phyloP scores from a whole-genome alignment of 2,329 filamentous ascomycete genomes.

The Blastomyces emzantsi region DNA sequence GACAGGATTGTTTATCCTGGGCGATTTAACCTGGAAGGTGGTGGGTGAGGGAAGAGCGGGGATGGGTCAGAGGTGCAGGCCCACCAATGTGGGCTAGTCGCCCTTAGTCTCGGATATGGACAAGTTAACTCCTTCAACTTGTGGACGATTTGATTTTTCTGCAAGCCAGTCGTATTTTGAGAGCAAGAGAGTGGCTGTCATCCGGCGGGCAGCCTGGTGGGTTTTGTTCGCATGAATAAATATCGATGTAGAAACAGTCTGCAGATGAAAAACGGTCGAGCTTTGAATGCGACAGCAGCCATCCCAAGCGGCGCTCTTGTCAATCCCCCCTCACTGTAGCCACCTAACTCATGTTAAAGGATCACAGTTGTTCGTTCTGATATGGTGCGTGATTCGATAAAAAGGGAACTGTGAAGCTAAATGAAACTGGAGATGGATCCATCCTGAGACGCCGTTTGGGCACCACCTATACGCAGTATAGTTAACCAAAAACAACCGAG shows the following conservation, averaged over 20 bases:
- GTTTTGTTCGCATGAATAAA: background rate
- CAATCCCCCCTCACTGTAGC: background rate
- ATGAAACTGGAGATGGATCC: background rate
- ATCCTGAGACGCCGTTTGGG: background rate
- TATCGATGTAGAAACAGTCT: no score
- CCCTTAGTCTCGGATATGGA: background rate
- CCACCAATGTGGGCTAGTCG: background rate
- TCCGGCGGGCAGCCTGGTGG: background rate
- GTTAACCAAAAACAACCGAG: background rate
- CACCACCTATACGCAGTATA: no score
- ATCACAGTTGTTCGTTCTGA: no score
- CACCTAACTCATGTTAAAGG: background rate
- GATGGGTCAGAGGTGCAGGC: background rate
- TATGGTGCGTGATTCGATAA: background rate
- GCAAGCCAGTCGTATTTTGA: slow-evolving; percentile 2
- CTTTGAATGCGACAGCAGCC: background rate
- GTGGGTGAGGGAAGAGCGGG: background rate
- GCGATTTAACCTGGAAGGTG: background rate
- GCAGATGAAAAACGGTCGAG: background rate
- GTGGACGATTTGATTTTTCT: background rate
- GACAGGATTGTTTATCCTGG: background rate
- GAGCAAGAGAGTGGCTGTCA: background rate
- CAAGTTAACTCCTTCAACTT: background rate
- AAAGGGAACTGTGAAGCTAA: background rate
- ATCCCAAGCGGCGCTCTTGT: background rate